Conservation (phyloP, 2,329 filamentous ascomycete species). For the Talaromyces sp. region DNA sequence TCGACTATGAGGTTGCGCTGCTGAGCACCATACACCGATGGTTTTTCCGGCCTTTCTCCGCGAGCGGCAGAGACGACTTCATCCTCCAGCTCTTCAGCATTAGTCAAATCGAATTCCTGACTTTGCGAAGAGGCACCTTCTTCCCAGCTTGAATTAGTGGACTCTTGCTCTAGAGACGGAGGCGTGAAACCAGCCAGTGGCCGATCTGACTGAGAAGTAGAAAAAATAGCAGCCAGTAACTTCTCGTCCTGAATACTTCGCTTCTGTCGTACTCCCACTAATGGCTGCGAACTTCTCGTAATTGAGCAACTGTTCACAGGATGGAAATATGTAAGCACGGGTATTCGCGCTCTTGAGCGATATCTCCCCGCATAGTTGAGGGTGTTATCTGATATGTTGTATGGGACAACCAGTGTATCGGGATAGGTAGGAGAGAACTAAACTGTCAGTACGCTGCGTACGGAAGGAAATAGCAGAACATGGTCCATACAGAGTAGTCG, state of each 20-base stretch:
- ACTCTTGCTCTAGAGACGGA: slow-evolving; percentile 41
- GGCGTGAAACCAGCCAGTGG: slow-evolving; percentile 41
- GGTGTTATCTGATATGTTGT: slow-evolving; percentile 91
- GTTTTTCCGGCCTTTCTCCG: slow-evolving; percentile 59
- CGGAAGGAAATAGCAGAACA: slow-evolving; percentile 17
- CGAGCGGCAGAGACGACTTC: slow-evolving; percentile 58
- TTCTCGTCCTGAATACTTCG: slow-evolving; percentile 95
- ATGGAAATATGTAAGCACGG: slow-evolving; percentile 89
- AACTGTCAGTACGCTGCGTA: slow-evolving; percentile 4
- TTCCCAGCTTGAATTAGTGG: slow-evolving; percentile 50
- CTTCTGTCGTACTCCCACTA: slow-evolving; percentile 80
- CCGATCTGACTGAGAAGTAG: slow-evolving; percentile 57
- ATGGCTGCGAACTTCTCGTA: slow-evolving; percentile 87
- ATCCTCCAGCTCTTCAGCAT: slow-evolving; percentile 66
- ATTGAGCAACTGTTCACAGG: slow-evolving; percentile 96
- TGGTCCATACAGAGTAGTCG: slow-evolving; percentile 63
- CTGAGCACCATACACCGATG: slow-evolving; percentile 81
- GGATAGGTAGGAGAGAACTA: slow-evolving; percentile 91
- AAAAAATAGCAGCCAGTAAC: slow-evolving; percentile 87
- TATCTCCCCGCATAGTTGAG: slow-evolving; percentile 90
- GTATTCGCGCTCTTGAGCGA: slow-evolving; percentile 83
- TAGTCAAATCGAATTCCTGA: slow-evolving; percentile 53
- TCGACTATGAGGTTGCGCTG: slow-evolving; percentile 94
- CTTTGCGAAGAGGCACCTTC: slow-evolving; percentile 41
- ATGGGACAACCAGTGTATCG: slow-evolving; percentile 76